Percentiles rank a stretch among this genome's conserved stretches.
phyloP scores from a whole-genome alignment of 805 yeast genomes.

The Martiniozyma abietophila region DNA sequence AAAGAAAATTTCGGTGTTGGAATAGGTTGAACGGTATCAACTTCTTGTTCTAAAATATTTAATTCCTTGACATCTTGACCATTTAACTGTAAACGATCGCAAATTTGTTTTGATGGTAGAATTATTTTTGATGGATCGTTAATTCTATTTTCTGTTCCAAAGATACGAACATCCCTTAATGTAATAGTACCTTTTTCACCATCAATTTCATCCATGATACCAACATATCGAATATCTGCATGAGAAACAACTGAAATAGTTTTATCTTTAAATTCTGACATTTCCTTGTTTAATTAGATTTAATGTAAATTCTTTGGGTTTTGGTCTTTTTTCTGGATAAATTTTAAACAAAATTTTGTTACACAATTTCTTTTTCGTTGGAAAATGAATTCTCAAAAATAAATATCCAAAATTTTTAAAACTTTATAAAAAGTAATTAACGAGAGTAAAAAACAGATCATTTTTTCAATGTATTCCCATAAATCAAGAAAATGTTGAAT shows the following conservation, averaged over 20 bases:
- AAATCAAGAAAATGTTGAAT: too few relatives aligned
- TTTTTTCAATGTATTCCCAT: too few relatives aligned
- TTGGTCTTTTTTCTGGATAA: too few relatives aligned
- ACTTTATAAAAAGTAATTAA: too few relatives aligned
- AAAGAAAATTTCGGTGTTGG: slow-evolving; percentile 29
- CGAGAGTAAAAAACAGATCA: too few relatives aligned
- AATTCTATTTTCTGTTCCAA: slow-evolving; percentile 89
- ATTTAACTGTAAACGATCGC: slow-evolving; percentile 72
- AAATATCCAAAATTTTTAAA: too few relatives aligned
- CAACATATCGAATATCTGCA: slow-evolving; percentile 81
- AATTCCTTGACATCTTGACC: slow-evolving; percentile 91
- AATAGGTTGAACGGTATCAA: slow-evolving; percentile 54
- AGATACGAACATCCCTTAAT: slow-evolving; percentile 64
- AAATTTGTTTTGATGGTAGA: slow-evolving; percentile 56
- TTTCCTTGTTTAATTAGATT: too few relatives aligned
- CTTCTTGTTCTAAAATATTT: slow-evolving; percentile 66
- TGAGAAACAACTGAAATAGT: slow-evolving; percentile 73
- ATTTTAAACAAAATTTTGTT: too few relatives aligned
- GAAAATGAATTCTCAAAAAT: too few relatives aligned
- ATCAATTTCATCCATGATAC: slow-evolving; percentile 76
- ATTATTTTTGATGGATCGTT: slow-evolving; percentile 62
- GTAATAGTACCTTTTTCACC: slow-evolving; percentile 89
- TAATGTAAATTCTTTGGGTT: too few relatives aligned
- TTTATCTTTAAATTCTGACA: slow-evolving; percentile 92
- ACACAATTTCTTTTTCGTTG: too few relatives aligned